Percentiles rank a stretch among this genome's conserved stretches.
phyloP scores from a whole-genome alignment of 768 basidiomycete species.

The Tephrocybe sp. region DNA sequence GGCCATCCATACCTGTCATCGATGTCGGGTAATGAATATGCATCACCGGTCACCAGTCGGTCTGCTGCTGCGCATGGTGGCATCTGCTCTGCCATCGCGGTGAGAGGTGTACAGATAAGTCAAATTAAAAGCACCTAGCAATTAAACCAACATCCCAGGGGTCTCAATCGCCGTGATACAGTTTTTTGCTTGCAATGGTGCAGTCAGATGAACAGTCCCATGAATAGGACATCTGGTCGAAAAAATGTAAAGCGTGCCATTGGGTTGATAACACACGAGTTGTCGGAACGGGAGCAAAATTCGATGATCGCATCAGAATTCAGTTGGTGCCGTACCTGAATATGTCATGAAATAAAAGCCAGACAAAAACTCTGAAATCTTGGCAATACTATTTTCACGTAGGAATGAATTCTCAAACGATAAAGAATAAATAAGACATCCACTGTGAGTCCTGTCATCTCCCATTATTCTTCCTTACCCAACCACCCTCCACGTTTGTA shows the following conservation, averaged over 20 bases:
- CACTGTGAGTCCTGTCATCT: conserved; percentile 9
- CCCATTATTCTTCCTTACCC: conserved; percentile 27
- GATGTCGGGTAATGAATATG: background rate
- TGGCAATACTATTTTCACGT: background rate
- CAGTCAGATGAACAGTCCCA: too few relatives aligned
- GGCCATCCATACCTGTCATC: conserved; percentile 7
- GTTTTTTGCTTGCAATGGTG: too few relatives aligned
- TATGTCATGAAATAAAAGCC: too few relatives aligned
- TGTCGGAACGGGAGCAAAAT: background rate
- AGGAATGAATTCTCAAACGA: background rate
- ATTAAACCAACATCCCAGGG: too few relatives aligned
- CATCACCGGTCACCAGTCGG: background rate
- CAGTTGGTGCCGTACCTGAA: too few relatives aligned
- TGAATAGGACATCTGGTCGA: too few relatives aligned
- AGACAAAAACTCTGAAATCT: background rate
- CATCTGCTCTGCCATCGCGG: too few relatives aligned
- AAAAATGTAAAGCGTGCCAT: too few relatives aligned
- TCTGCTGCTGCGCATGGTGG: background rate
- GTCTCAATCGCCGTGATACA: too few relatives aligned
- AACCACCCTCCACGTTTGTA: conserved; percentile 13
- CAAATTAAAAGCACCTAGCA: too few relatives aligned
- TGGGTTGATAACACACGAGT: too few relatives aligned
- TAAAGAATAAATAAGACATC: conserved; percentile 13
- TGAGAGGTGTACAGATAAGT: too few relatives aligned
- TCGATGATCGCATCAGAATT: background rate